Conservation (phyloP, 2,329 filamentous ascomycete genomes). For the Paraphaeosphaeria minitans region DNA sequence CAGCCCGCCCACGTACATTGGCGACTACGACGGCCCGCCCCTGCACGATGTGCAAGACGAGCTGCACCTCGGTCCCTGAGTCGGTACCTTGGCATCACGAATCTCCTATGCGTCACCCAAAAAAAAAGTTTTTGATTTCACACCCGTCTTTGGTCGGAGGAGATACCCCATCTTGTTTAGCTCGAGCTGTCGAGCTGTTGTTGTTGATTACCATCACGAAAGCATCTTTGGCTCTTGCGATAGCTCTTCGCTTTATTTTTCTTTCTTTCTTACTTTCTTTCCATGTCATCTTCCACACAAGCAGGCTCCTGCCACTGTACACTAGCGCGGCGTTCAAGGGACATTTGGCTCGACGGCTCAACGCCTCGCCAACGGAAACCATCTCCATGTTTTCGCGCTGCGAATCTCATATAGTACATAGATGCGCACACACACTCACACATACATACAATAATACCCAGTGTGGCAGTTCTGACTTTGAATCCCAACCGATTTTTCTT, state of each 20-base stretch:
- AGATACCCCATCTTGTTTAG: conserved; percentile 19
- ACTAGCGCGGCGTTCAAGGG: conserved; percentile 5
- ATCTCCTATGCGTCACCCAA: not conserved
- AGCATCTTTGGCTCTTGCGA: conserved; percentile 10
- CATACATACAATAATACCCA: not conserved
- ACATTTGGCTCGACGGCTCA: conserved; percentile 3
- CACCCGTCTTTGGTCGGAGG: conserved; percentile 11
- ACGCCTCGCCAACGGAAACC: not conserved
- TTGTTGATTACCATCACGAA: not conserved
- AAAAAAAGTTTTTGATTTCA: not conserved
- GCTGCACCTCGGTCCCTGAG: conserved; percentile 11
- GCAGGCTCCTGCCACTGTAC: not conserved
- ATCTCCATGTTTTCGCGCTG: not conserved
- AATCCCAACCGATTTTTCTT: not conserved
- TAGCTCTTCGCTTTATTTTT: not conserved
- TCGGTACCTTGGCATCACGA: conserved; percentile 1
- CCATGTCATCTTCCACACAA: not conserved
- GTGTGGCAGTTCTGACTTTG: not conserved
- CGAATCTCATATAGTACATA: not conserved
- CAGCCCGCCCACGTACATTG: conserved; percentile 69
- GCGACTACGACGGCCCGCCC: conserved; percentile 32
- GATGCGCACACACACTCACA: no score
- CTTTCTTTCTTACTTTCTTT: no score
- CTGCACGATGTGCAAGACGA: conserved; percentile 19
- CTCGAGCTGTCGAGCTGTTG: not conserved